Evolutionary conservation across 1,139 yeast species (phyloP), one percentile per base, ranked within the genome.

Genomic region (Candida sanyaensis): DNA sequence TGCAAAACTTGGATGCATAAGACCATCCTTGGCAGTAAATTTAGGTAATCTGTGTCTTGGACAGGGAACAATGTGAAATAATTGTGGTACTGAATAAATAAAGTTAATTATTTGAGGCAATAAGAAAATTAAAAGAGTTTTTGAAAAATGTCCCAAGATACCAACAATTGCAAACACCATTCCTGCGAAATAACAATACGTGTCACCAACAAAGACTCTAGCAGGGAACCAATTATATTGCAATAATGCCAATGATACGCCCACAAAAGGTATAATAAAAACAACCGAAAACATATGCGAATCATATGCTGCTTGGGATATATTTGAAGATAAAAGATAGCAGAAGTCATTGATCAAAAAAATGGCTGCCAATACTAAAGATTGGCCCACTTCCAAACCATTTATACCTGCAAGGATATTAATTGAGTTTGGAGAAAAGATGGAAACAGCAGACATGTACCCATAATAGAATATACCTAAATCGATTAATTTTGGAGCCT

Each of bases 121-220:
- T 63, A 93, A 86, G 63, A 93, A 86, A 34, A 92, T 69, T 65
- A 93, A 72, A 57, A 93, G 74, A 0, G 99, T 93, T 68, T 93
- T 93, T 42, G 97, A 89, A 64, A 92, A 95, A 69, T 93, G 99
- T 1, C 98, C 98, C 51, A 90, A 78, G 39, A 93, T 95, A 2
- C 98, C 98, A 27, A 90, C 96, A 34, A 92, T 95, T 0, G 98
- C 99, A 68, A 93, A 92, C 1, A 93, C 96, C 99, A 93, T 93
- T 3, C 99, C 99, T 30, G 97, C 90, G 66, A 93, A 91, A 68
- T 95, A 93, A 68, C 99, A 93, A 71, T 88, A 95, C 0, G 99
- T 93, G 63, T 93, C 99, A 24, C 99, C 99, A 4, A 95, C 99
- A 71, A 93, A 93, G 1, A 90, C 98, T 49, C 71, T 70, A 0